Evolutionary conservation across 306 rosid genomes (phyloP), one percentile per base, ranked within the genome.

Genomic region (Betula pendula): DNA sequence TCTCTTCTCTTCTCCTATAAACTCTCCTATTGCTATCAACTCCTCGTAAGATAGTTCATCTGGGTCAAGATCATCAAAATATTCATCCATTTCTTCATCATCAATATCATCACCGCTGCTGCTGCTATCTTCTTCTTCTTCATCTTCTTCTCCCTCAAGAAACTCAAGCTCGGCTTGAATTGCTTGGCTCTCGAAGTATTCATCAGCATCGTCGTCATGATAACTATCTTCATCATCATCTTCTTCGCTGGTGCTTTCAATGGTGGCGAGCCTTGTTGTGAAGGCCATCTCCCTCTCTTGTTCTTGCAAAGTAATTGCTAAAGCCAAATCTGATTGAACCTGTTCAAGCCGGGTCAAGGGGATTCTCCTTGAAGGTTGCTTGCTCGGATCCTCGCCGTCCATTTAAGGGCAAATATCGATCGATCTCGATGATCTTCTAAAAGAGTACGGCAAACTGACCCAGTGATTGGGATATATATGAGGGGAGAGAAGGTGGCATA

Each of bases 31-130:
- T 49, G 90, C 97, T 33, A 95, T 52, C 78, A 95, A 72, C 74
- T 92, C 97, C 83, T 95, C 98, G 22, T 92, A 90, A 0, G 92
- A 82, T 56, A 95, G 76, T 31, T 90, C 96, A 73, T 95, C 98
- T 22, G 85, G 85, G 43, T 85, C 97, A 7, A 88, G 44, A 0
- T 77, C 85, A 70, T 87, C 92, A 68, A 6, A 27, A 5, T 5
- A 38, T 35, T 84, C 94, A 75, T 83, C 87, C 84, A 81, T 86
- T 56, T 86, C 90, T 20, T 79, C 86, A 8, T 85, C 84, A 35
- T 35, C 4, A 35, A 2, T 29, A 2, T 2, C 40, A 5, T 6
- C 7, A 6, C 6, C 7, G 6, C 6, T 6, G 0, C 76, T 66
- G 20, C 58, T 66, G 78, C 74, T 85, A 73, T 77, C 84, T 51